These are phyloP conservation scores for Globisporangium cystogenes DNA, from an alignment of 352 stramenopile species.

Conservation along the genomic window DNA sequence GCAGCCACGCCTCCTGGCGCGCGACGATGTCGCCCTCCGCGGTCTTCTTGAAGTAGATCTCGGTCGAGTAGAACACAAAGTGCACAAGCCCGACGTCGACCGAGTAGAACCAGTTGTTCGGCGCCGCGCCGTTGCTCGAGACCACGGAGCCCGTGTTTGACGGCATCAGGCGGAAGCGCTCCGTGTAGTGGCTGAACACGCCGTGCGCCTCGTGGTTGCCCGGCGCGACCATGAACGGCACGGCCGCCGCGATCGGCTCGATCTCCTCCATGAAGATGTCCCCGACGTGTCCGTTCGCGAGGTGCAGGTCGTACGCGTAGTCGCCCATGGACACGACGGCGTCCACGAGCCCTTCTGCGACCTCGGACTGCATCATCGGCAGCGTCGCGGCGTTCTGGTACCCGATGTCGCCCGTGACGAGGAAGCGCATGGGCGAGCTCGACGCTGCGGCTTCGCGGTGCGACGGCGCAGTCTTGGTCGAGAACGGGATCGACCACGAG, in stretches of 20 bases:
- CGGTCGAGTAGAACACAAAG: constrained; percentile 82
- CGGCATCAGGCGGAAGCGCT: constrained; percentile 83
- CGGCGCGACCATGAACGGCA: constrained; percentile 88
- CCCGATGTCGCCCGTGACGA: constrained; percentile 86
- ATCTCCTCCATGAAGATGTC: constrained; percentile 91
- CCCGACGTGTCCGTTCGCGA: constrained; percentile 69
- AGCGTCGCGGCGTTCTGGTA: constrained; percentile 86
- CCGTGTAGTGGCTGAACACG: constrained; percentile 80
- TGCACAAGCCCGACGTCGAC: constrained; percentile 84
- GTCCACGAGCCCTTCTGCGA: constrained; percentile 69
- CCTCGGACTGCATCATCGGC: constrained; percentile 85
- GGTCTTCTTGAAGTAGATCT: constrained; percentile 86
- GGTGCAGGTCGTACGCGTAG: constrained; percentile 87
- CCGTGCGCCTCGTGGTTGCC: constrained; percentile 91
- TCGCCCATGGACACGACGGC: constrained; percentile 84
- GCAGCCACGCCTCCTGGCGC: constrained; percentile 63
- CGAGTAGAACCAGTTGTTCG: constrained; percentile 90
- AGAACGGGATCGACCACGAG: constrained; percentile 77
- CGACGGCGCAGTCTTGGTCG: constrained; percentile 64
- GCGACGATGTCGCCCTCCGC: constrained; percentile 37
- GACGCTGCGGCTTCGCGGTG: constrained; percentile 17
- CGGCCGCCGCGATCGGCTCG: constrained; percentile 69
- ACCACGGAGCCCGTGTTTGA: constrained; percentile 58
- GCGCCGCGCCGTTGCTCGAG: constrained; percentile 43
- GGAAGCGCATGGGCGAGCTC: constrained; percentile 46